Conservation (phyloP, 1,284 basidiomycete species). For the Coniferiporia sulphurascens region DNA sequence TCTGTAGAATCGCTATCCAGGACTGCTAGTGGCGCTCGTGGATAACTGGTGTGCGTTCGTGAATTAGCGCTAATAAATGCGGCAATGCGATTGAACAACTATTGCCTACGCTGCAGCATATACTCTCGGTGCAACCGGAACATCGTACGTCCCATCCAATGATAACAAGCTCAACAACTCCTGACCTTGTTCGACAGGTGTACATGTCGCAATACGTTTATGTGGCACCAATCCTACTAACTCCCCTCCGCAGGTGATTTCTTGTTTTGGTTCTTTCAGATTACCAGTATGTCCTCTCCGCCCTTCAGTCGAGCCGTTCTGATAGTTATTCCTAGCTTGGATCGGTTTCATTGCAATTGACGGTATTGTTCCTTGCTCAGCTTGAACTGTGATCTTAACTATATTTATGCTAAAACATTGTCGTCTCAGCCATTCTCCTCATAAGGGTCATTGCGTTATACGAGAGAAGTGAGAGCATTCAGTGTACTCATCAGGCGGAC, state of each 20-base stretch:
- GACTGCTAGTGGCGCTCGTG: not conserved
- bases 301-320: not conserved
- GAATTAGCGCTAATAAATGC: not conserved
- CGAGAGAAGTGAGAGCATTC: not conserved
- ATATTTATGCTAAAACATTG: not conserved
- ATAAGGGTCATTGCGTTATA: not conserved
- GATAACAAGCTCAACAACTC: not conserved
- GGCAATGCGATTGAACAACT: no score
- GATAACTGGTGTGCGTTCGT: not conserved
- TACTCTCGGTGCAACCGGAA: not conserved
- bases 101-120: not conserved
- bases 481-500: not conserved
- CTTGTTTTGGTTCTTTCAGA: not conserved
- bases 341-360: not conserved
- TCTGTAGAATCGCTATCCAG: not conserved
- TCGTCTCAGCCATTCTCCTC: not conserved
- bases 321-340: not conserved
- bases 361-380: not conserved
- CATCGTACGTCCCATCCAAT: not conserved
- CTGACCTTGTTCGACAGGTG: not conserved
- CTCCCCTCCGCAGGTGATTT: not conserved
- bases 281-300: not conserved
- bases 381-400: not conserved
- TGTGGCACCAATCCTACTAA: not conserved
- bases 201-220: not conserved